These are phyloP conservation scores for Lactarius tabidus DNA, from an alignment of 768 basidiomycete genomes.

Conservation along the genomic window DNA sequence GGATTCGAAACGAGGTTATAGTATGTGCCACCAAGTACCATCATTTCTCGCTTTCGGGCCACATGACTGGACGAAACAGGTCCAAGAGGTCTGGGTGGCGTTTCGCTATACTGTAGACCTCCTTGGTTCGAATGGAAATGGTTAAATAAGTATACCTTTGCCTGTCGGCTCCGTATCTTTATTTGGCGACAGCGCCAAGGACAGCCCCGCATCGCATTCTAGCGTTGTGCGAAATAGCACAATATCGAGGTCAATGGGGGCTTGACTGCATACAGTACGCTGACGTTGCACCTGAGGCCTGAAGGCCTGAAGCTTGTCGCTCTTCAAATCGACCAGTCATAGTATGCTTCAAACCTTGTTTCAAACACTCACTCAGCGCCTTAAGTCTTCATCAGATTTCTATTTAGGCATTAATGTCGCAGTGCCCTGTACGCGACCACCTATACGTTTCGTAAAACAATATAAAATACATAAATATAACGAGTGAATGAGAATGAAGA, in stretches of 20 bases:
- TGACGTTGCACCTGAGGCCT: not conserved
- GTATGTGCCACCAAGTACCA: not conserved
- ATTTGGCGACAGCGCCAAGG: too few species aligned
- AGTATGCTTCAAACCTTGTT: not conserved
- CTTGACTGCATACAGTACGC: too few species aligned
- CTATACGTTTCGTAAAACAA: not conserved
- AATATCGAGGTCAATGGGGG: too few species aligned
- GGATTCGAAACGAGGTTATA: not conserved
- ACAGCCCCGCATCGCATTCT: too few species aligned
- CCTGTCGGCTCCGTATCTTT: not conserved
- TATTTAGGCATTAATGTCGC: conserved; percentile 14
- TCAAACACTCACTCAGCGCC: too few species aligned
- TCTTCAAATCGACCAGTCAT: not conserved
- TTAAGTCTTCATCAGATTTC: not conserved
- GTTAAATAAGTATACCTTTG: not conserved
- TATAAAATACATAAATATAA: not conserved
- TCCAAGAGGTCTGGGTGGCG: not conserved
- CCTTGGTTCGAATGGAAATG: not conserved
- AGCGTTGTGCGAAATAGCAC: too few species aligned
- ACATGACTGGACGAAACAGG: not conserved
- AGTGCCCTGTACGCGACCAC: conserved; percentile 9
- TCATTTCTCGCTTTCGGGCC: too few species aligned
- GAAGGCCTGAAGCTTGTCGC: not conserved
- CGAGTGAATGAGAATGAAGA: not conserved
- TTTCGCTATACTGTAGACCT: not conserved